A percentile compares a stretch with the other conserved stretches of the same genome.
phyloP scores from a whole-genome alignment of 441 rosid species.

The Adansonia grandidieri region DNA sequence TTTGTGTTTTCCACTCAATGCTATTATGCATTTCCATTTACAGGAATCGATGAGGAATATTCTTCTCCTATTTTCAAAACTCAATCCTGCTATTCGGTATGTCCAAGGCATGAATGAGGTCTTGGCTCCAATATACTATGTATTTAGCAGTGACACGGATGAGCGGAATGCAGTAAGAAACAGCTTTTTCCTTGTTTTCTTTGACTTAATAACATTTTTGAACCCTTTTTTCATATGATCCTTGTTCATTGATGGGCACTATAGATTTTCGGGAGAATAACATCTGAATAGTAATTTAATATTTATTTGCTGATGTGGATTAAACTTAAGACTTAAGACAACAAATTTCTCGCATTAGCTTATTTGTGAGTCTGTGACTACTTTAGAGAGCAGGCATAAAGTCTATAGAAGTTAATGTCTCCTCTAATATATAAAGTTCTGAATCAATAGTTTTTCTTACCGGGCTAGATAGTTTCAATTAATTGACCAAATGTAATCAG shows the following conservation, averaged over 20 bases:
- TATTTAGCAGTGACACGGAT: conserved; percentile 56
- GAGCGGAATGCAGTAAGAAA: conserved; percentile 62
- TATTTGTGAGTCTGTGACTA: not conserved
- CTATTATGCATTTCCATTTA: not conserved
- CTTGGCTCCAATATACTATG: conserved; percentile 66
- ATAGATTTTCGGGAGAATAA: no score
- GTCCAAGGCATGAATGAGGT: conserved; percentile 89
- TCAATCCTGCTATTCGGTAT: conserved; percentile 73
- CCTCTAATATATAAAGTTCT: not conserved
- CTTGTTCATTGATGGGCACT: not conserved
- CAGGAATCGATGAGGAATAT: conserved; percentile 73
- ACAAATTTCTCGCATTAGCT: no score
- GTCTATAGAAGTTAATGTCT: not conserved
- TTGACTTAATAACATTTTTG: conserved; percentile 1
- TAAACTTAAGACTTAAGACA: not conserved
- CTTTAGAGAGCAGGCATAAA: not conserved
- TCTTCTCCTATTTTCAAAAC: conserved; percentile 69
- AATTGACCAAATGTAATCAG: not conserved
- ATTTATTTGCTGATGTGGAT: not conserved
- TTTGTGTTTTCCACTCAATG: conserved; percentile 21
- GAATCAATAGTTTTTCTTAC: not conserved
- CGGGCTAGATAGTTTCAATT: not conserved
- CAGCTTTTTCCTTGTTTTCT: conserved; percentile 22
- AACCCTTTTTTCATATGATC: not conserved
- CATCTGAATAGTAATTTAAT: no score